phyloP scores from a whole-genome alignment of 1,139 yeast species.

The Torulaspora globosa region DNA sequence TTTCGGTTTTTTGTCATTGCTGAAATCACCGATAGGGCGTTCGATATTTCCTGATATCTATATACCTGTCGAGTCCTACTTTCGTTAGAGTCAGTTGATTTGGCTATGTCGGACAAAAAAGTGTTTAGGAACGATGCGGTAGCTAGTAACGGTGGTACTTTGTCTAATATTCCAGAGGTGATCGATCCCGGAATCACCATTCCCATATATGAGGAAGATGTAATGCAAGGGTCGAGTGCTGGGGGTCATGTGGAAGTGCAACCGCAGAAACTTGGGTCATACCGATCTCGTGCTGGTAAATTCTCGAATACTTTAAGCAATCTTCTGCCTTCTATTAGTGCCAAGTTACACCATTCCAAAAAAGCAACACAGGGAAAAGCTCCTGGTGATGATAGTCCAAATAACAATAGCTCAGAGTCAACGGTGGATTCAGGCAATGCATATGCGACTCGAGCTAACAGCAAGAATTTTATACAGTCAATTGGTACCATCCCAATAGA shows the following conservation, averaged over 20 bases:
- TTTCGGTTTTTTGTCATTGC: not conserved
- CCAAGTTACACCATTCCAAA: constrained; percentile 19
- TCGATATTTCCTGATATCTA: not conserved
- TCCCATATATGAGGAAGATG: constrained; percentile 30
- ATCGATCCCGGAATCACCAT: constrained; percentile 37
- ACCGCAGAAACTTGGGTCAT: constrained; percentile 20
- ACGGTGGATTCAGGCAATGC: constrained; percentile 17
- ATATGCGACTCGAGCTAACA: constrained; percentile 15
- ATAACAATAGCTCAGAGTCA: constrained; percentile 16
- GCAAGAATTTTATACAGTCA: constrained; percentile 29
- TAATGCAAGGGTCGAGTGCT: constrained; percentile 9
- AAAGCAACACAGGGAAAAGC: constrained; percentile 20
- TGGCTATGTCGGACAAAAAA: constrained; percentile 12
- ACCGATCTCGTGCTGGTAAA: constrained; percentile 19
- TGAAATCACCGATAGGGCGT: not conserved
- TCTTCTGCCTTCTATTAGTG: constrained; percentile 20
- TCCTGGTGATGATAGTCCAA: constrained; percentile 16
- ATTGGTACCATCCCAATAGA: constrained; percentile 13
- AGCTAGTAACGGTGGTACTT: constrained; percentile 13
- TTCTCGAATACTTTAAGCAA: constrained; percentile 19
- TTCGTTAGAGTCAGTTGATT: not conserved
- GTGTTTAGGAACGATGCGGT: not conserved
- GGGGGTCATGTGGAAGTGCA: constrained; percentile 13
- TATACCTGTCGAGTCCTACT: not conserved
- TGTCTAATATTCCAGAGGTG: constrained; percentile 32